These are phyloP conservation scores for Phaeotremella skinneri DNA, from an alignment of 768 basidiomycete genomes.

Conservation along the genomic window DNA sequence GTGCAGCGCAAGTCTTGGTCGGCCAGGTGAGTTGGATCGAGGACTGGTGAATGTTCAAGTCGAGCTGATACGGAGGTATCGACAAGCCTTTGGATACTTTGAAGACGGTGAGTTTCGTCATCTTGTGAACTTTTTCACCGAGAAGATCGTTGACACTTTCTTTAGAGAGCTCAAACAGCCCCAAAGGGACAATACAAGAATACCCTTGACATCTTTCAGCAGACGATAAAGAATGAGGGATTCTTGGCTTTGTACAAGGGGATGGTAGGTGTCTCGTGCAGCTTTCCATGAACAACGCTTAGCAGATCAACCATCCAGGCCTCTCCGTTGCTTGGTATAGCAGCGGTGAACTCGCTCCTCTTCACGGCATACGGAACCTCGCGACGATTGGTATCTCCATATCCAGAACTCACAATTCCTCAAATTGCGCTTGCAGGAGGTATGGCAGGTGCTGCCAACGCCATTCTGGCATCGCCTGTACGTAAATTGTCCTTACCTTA, in stretches of 20 bases:
- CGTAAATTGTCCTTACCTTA: slow-evolving; percentile 51
- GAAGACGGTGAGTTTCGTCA: slow-evolving; percentile 39
- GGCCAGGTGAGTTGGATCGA: slow-evolving; percentile 65
- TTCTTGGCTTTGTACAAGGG: slow-evolving; percentile 91
- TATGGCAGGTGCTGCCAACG: slow-evolving; percentile 88
- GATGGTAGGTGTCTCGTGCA: slow-evolving; percentile 53
- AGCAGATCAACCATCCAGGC: slow-evolving; percentile 52
- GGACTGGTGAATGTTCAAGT: not conserved
- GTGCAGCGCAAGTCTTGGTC: slow-evolving; percentile 93
- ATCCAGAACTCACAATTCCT: slow-evolving; percentile 71
- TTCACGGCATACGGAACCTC: slow-evolving; percentile 88
- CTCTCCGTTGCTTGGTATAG: slow-evolving; percentile 85
- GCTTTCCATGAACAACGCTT: not conserved
- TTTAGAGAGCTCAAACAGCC: slow-evolving; percentile 53
- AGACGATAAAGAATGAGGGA: slow-evolving; percentile 82
- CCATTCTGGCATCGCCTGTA: slow-evolving; percentile 87
- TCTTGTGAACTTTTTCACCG: not conserved
- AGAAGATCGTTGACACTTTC: not conserved
- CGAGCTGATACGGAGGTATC: not conserved
- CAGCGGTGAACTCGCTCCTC: slow-evolving; percentile 91
- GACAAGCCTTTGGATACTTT: slow-evolving; percentile 48
- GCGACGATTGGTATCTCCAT: slow-evolving; percentile 80
- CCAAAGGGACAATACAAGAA: slow-evolving; percentile 64
- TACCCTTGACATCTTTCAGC: slow-evolving; percentile 81
- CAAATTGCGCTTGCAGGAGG: slow-evolving; percentile 81